Conservation (phyloP, 2,329 filamentous ascomycete genomes). For the Sclerotinia subarctica region DNA sequence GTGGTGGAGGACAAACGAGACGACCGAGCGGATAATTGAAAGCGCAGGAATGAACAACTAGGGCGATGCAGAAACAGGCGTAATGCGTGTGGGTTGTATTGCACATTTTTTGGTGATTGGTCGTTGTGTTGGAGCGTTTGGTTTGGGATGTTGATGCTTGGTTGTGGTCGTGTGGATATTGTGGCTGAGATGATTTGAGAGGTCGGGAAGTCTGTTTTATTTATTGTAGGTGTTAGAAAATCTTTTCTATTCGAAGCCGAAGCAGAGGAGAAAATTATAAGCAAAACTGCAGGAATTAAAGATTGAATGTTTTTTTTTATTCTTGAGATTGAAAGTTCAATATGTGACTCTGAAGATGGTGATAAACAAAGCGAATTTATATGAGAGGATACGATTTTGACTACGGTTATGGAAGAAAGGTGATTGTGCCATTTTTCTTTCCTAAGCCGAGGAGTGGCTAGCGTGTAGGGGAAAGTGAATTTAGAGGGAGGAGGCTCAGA, state of each 20-base stretch:
- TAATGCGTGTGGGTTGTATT: conserved; percentile 9
- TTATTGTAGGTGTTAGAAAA: background rate
- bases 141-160: background rate
- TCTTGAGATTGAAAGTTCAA: background rate
- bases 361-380: background rate
- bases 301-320: background rate
- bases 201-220: background rate
- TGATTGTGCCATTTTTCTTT: background rate
- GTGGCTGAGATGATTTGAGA: background rate
- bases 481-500: background rate
- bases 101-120: background rate
- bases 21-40: background rate
- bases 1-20: background rate
- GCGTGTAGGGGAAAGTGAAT: background rate
- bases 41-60: background rate
- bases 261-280: background rate
- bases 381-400: too few relatives aligned
- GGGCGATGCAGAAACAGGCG: background rate
- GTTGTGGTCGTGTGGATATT: background rate
- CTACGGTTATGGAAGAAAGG: background rate
- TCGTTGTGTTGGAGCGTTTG: background rate
- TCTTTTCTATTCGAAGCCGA: background rate
- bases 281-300: background rate
- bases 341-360: too few relatives aligned
- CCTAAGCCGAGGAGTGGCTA: background rate